Evolutionary conservation across 2,329 filamentous ascomycete species (phyloP), one percentile per base, ranked within the genome.

Genomic region (Neopestalotiopsis clavispora): DNA sequence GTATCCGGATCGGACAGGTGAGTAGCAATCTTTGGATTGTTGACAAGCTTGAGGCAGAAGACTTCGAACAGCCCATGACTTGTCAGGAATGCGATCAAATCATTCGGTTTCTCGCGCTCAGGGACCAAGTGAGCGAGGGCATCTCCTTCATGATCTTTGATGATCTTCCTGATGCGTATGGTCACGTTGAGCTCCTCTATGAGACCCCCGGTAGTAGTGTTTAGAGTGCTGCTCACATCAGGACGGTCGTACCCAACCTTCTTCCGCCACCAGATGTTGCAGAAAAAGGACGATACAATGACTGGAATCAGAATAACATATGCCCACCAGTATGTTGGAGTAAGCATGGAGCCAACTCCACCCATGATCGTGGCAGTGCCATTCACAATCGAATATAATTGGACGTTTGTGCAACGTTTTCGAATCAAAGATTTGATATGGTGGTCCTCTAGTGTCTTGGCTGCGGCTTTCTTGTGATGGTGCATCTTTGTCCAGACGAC

Each of bases 251-350:
- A 87, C 0, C 84, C 85, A 1, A 87, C 78, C 28, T 80, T 76
- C 4, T 74, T 74, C 1, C 85, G 76, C 83, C 84, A 87, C 75
- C 84, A 82, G n/a, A 80, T 75, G 65, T 87, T 87, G 73, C 83
- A 84, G 7, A 82, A 75, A 1, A 84, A 77, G 1, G 84, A 80
- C 0, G 80, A 77, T 3, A 84, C 68, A 9, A 88, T 84, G 70
- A 86, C 86, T 0, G 86, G 86, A 2, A 84, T 78, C 4, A 88
- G 75, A 0, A 87, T 78, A 0, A 86, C 77, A 63, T 89, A 89
- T 1, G 83, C 86, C 81, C 82, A 85, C 86, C 86, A 88, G 34
- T 76, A 72, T 3, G 82, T 84, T 0, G 85, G 82, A 0, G 85
- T 87, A 2, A 87, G 74, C 77, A 88, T 80, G 0, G 84, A 86